Percentiles rank a stretch among this genome's conserved stretches.
These are phyloP conservation scores for Geoglossum glabrum DNA, from an alignment of 495 filamentous ascomycete species.

Conservation along the genomic window DNA sequence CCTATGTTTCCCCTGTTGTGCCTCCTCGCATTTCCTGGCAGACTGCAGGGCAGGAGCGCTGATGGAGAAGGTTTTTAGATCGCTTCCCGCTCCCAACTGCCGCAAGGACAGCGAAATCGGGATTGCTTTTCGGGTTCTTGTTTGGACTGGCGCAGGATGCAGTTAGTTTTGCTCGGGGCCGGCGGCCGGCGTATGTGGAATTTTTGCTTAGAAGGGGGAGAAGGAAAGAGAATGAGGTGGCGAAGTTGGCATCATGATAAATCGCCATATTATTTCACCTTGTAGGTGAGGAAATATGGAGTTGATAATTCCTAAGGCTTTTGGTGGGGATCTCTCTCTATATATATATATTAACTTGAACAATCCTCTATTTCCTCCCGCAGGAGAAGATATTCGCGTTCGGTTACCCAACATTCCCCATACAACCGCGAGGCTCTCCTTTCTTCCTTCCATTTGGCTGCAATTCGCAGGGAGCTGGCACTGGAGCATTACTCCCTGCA, in stretches of 20 bases:
- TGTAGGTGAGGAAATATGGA: no score
- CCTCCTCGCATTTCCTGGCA: background rate
- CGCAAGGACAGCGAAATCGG: slow-evolving; percentile 64
- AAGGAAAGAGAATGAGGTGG: background rate
- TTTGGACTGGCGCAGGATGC: slow-evolving; percentile 71
- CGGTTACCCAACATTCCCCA: no score
- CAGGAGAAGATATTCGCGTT: no score
- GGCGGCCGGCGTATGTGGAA: slow-evolving; percentile 50
- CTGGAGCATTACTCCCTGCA: no score
- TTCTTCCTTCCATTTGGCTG: no score
- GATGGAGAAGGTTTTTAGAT: slow-evolving; percentile 27
- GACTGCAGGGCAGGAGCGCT: background rate
- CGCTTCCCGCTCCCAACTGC: slow-evolving; percentile 63
- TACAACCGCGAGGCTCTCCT: no score
- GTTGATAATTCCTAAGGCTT: no score
- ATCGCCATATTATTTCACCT: no score
- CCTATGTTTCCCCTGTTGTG: slow-evolving; percentile 12
- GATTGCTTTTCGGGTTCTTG: slow-evolving; percentile 51
- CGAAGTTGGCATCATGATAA: background rate
- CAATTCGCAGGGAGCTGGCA: no score
- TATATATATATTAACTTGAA: no score
- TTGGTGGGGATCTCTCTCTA: no score
- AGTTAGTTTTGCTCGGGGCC: slow-evolving; percentile 40
- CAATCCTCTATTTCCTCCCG: no score
- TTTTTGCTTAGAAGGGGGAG: slow-evolving; percentile 17